phyloP scores from a whole-genome alignment of 164 flowering plant genomes.

The Tetracentron sinense region DNA sequence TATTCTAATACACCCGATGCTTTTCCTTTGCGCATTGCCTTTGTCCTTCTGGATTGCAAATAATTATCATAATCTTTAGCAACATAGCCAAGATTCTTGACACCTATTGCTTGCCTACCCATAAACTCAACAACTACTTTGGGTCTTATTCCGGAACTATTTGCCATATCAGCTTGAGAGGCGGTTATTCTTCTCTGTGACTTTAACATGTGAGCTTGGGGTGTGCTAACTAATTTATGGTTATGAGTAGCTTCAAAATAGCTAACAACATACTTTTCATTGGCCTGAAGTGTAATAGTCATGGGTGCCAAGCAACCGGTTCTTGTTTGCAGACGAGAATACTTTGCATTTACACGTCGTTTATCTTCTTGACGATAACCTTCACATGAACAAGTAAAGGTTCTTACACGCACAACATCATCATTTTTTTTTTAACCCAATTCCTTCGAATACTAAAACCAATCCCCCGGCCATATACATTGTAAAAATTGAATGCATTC shows the following conservation, averaged over 20 bases:
- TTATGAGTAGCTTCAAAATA: slow-evolving; percentile 34
- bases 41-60: slow-evolving; percentile 20
- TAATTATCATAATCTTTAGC: slow-evolving; percentile 17
- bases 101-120: slow-evolving; percentile 19
- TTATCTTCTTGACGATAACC: too few relatives aligned
- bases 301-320: slow-evolving; percentile 42
- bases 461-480: too few relatives aligned
- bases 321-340: too few relatives aligned
- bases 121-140: slow-evolving; percentile 14
- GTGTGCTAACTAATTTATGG: slow-evolving; percentile 23
- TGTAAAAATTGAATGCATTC: too few relatives aligned
- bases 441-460: too few relatives aligned
- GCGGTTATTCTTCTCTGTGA: slow-evolving; percentile 9
- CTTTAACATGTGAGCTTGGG: slow-evolving; percentile 14
- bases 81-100: slow-evolving; percentile 22
- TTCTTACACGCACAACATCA: too few relatives aligned
- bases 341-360: too few relatives aligned
- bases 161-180: slow-evolving; percentile 16
- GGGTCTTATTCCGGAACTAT: slow-evolving; percentile 11
- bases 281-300: slow-evolving; percentile 32
- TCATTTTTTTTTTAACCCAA: too few relatives aligned
- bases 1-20: slow-evolving; percentile 19
- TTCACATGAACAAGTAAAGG: too few relatives aligned
- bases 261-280: slow-evolving; percentile 28
- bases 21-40: slow-evolving; percentile 31